Evolutionary conservation across 192 early-diverging fungal genomes (phyloP), one percentile per base, ranked within the genome.

Genomic region (Backusella australiensis): DNA sequence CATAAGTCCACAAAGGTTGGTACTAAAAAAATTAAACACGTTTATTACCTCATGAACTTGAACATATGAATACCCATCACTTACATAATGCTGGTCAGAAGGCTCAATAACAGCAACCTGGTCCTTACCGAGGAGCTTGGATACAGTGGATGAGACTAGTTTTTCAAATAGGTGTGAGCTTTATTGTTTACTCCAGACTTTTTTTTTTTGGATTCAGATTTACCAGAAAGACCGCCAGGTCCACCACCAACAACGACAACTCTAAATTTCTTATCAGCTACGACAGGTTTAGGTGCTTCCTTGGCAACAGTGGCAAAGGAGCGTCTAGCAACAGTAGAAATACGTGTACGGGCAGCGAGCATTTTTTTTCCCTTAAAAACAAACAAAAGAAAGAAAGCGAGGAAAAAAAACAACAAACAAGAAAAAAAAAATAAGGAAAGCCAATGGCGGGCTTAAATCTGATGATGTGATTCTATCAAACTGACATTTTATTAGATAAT

Each of bases 1-100:
- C 95, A 90, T 94, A 94, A 15, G 95, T 96, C 87, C 94, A 96
- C 67, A 96, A 78, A 39, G 95, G 95, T 88, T 96, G 95, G 81
- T 95, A 94, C 88, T 89, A 70, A 6, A 69, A 49, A 59, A 38
- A 41, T 32, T 35, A 71, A 44, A 44, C 12, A 44, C 15, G 23
- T 11, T 29, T 11, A 63, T 29, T 4, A 63, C 26, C 56, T 29
- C 38, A 71, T 15, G 39, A 7, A 4, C 12, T 7, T 38, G 69
- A 34, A 59, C n/a, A 12, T 14, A 72, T 29, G 15, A 34, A 72
- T 6, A n/a, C n/a, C 9, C 11, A 65, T 71, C 9, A 70, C 81
- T 79, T 85, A 89, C 88, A 81, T 93, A 92, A 84, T 94, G 93
- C 3, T 82, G 83, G 52, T 75, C 76, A 0, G 93, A 88, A 32